phyloP scores from a whole-genome alignment of 345 rosid genomes.

The Clarkia xantiana region DNA sequence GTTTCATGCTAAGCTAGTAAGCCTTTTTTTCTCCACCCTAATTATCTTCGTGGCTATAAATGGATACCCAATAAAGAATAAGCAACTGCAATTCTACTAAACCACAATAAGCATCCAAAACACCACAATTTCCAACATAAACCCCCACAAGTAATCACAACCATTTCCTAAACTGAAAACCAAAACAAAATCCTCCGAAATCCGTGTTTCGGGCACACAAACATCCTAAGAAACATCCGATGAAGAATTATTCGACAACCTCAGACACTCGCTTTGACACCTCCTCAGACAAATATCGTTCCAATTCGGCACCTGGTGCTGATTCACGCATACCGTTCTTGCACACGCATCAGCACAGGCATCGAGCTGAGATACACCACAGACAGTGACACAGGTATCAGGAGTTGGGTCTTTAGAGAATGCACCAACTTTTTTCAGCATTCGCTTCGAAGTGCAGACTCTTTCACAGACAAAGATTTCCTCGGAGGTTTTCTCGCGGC shows the following conservation, averaged over 20 bases:
- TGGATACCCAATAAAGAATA: too few species aligned
- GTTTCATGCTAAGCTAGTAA: too few species aligned
- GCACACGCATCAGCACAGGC: slow-evolving; percentile 89
- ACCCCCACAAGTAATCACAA: not conserved
- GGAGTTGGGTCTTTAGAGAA: slow-evolving; percentile 69
- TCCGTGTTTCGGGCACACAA: too few species aligned
- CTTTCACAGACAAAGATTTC: slow-evolving; percentile 82
- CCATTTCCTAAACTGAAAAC: not conserved
- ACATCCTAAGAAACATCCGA: slow-evolving; percentile 17
- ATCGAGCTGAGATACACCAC: slow-evolving; percentile 81
- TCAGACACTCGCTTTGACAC: slow-evolving; percentile 75
- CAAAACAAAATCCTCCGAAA: not conserved
- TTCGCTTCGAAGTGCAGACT: slow-evolving; percentile 81
- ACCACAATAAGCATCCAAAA: too few species aligned
- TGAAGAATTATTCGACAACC: slow-evolving; percentile 29
- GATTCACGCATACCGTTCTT: slow-evolving; percentile 71
- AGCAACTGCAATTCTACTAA: too few species aligned
- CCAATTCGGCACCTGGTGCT: slow-evolving; percentile 86
- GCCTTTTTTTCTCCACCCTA: too few species aligned
- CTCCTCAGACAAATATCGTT: slow-evolving; percentile 67
- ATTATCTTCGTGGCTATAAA: too few species aligned
- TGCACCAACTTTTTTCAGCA: slow-evolving; percentile 73
- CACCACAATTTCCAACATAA: too few species aligned
- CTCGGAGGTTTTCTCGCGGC: slow-evolving; percentile 70
- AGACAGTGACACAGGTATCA: slow-evolving; percentile 74